phyloP scores from a whole-genome alignment of 148 eudicot genomes.

The Cornus florida region DNA sequence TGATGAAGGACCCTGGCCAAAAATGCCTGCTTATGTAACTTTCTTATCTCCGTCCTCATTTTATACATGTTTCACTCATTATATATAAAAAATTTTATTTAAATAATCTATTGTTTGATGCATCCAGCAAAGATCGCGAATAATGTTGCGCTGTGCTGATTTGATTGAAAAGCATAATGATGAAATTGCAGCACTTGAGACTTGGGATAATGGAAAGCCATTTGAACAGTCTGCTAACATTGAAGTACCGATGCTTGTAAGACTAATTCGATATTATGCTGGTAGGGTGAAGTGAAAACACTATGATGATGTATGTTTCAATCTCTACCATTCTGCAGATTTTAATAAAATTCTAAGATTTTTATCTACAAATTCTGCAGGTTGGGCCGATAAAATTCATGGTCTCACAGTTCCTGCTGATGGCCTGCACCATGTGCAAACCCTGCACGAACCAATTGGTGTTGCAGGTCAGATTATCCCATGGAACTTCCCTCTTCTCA shows the following conservation, averaged over 20 bases:
- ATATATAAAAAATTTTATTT: neutral
- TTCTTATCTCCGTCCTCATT: neutral
- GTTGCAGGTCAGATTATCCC: constrained; percentile 69
- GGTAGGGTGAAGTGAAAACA: constrained; percentile 28
- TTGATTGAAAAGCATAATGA: constrained; percentile 58
- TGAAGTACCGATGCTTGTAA: constrained; percentile 60
- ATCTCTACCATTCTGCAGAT: neutral
- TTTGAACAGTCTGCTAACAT: constrained; percentile 48
- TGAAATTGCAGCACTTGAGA: constrained; percentile 63
- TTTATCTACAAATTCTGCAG: constrained; percentile 24
- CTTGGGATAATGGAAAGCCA: constrained; percentile 69
- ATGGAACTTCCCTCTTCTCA: constrained; percentile 70
- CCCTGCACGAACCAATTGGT: constrained; percentile 62
- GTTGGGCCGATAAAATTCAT: constrained; percentile 75
- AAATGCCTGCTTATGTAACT: constrained; percentile 71
- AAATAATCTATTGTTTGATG: neutral
- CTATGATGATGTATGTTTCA: neutral
- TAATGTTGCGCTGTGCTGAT: constrained; percentile 56
- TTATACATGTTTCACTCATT: neutral
- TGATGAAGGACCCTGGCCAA: constrained; percentile 77
- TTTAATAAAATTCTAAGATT: neutral
- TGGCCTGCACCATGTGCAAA: constrained; percentile 51
- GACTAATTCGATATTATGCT: constrained; percentile 60
- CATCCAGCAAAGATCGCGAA: constrained; percentile 49
- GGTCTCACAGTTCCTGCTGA: constrained; percentile 65